These are phyloP conservation scores for Thozetella sp. DNA, from an alignment of 495 filamentous ascomycete genomes.

Conservation along the genomic window DNA sequence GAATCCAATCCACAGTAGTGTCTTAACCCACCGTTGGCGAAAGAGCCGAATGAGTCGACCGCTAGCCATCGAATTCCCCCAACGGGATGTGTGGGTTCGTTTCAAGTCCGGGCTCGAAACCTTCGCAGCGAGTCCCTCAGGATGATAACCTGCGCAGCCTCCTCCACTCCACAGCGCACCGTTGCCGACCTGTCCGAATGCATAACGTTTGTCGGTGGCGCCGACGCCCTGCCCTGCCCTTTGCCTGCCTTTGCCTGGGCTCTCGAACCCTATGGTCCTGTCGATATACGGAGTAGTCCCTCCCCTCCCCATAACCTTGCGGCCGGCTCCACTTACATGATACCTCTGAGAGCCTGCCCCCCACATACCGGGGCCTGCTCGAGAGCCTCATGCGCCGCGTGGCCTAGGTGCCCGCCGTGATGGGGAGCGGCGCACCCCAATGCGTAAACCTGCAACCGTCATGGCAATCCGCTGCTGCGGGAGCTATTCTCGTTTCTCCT, in stretches of 20 bases:
- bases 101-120: neutral
- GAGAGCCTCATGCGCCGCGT: slow-evolving; percentile 1
- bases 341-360: neutral
- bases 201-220: neutral
- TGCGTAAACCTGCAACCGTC: no score
- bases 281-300: no score
- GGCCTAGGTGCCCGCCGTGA: neutral
- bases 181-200: neutral
- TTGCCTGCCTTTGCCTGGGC: no score
- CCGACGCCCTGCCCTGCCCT: neutral
- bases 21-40: neutral
- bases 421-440: no score
- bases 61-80: neutral
- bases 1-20: neutral
- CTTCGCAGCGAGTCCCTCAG: neutral
- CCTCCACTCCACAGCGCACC: neutral
- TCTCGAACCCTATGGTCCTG: no score
- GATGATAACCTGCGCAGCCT: neutral
- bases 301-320: no score
- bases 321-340: neutral
- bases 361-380: neutral
- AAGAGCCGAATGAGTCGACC: neutral
- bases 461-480: no score
- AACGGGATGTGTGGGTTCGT: neutral
- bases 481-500: neutral